Base-by-base conservation (phyloP, 2,329 filamentous ascomycete species). In the Fusarium nisikadoi region DNA sequence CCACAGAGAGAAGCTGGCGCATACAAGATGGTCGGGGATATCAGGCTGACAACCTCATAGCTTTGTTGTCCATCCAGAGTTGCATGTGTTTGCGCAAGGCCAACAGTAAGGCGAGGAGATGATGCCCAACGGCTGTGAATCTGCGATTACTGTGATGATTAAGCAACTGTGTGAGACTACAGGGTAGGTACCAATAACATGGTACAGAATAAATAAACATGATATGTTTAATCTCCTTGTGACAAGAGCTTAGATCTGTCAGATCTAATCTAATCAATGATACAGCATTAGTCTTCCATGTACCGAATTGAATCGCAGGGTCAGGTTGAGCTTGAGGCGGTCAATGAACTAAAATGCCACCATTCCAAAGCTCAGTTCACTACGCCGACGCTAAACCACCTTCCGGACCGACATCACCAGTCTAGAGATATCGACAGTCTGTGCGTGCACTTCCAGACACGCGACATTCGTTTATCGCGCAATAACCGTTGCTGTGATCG, bases 31-130 rank as follows among this genome's bases (percentile, higher is more conserved):
- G 2, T 43, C 20, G 23, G 8, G 20, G 8, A 1, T 2, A 5
- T 46, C 10, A 17, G 11, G 1, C 2, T 2, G n/a, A n/a, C 19
- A 7, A 11, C 8, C 1, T 39, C n/a, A 47, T 47, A 17, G 11
- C 20, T 29, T 29, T 19, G 12, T 25, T n/a, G 1, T 20, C 0
- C 12, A 9, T 11, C 3, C 2, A 5, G 8, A 36, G 19, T 23
- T 36, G 5, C 27, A 9, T 9, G 2, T 27, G 14, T 14, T 36
- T 23, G n/a, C 27, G 13, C 8, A 25, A 31, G 19, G 20, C 16
- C 16, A 8, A 6, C 11, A 25, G 33, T 33, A 8, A 11, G 19
- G 3, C 3, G 12, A 27, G 17, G 13, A 33, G n/a, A 46, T 45
- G 20, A 13, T 12, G 20, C 20, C 29, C 12, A 61, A 27, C 20